Evolutionary conservation across 495 filamentous ascomycete species (phyloP), one percentile per base, ranked within the genome.

Genomic region (Hypoxylon perforatum): DNA sequence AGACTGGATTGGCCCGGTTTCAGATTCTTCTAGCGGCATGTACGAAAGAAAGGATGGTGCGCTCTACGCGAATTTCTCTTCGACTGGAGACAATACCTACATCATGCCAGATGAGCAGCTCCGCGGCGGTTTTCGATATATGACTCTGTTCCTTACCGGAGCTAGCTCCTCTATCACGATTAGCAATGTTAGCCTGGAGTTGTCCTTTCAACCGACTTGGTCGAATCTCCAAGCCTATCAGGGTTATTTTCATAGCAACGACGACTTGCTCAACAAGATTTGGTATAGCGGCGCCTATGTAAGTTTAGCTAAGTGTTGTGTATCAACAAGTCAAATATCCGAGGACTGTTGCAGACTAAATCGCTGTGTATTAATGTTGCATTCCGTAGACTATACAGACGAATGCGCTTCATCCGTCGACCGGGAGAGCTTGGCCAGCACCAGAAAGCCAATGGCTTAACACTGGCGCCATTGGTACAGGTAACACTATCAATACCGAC

Each of bases 191-290:
- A 77, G 55, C 33, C 61, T 88, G 19, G 82, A 85, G 41, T 64
- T 89, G 17, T 78, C 74, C 5, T 89, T 89, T 57, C 85, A 88
- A 49, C 88, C 88, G 5, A 89, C 87, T 3, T 89, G 86, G 87
- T 80, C 86, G 6, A 87, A 89, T 66, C 76, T 88, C 14, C 76
- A 76, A 18, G 86, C 86, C 3, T 88, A 89, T 50, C 84, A 86
- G 64, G 87, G 87, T 9, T 89, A 88, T 57, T 90, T 89, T 57
- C 81, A 88, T 61, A 83, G 78, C 62, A 82, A 77, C 58, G 86
- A 89, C 71, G 80, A 86, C 25, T 69, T 84, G 19, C 77, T 90
- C 44, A 88, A 89, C 59, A 77, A 77, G 21, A 83, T 88, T 23
- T 89, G 85, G 85, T 89, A 89, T 73, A 82, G 82, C 36, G 85